These are phyloP conservation scores for Saraca asoca DNA, from an alignment of 331 rosid species.

Conservation along the genomic window DNA sequence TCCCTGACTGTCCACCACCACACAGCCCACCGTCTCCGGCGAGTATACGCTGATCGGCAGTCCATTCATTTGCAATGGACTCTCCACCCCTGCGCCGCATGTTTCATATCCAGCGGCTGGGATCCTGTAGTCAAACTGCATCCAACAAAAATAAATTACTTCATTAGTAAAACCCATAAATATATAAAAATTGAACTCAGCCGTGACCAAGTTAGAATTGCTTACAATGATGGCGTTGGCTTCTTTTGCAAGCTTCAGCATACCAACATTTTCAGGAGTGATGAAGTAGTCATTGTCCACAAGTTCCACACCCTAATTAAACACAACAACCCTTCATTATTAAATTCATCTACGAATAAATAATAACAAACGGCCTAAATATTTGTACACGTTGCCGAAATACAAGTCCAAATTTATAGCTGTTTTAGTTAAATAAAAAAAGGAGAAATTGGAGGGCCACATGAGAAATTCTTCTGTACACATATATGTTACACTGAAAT, in stretches of 20 bases:
- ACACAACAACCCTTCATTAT: background rate
- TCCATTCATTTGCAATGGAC: conserved; percentile 75
- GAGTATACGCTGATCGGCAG: conserved; percentile 79
- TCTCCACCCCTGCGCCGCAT: conserved; percentile 59
- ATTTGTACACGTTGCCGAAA: too few relatives aligned
- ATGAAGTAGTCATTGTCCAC: conserved; percentile 79
- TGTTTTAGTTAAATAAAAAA: too few relatives aligned
- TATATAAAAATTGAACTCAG: background rate
- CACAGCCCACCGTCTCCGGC: conserved; percentile 94
- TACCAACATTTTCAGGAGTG: conserved; percentile 76
- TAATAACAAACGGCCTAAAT: too few relatives aligned
- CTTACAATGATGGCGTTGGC: conserved; percentile 80
- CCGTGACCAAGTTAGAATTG: background rate
- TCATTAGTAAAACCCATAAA: background rate
- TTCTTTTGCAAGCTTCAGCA: conserved; percentile 87
- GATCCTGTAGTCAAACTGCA: conserved; percentile 80
- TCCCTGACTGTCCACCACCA: conserved; percentile 77
- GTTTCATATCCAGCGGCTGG: conserved; percentile 54
- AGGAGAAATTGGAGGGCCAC: too few relatives aligned
- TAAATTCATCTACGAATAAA: too few relatives aligned
- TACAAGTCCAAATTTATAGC: too few relatives aligned
- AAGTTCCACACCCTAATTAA: conserved; percentile 68
- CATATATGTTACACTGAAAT: too few relatives aligned
- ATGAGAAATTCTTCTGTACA: too few relatives aligned
- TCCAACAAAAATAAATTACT: background rate